phyloP scores from a whole-genome alignment of 345 rosid genomes.

The Pistacia integerrima region DNA sequence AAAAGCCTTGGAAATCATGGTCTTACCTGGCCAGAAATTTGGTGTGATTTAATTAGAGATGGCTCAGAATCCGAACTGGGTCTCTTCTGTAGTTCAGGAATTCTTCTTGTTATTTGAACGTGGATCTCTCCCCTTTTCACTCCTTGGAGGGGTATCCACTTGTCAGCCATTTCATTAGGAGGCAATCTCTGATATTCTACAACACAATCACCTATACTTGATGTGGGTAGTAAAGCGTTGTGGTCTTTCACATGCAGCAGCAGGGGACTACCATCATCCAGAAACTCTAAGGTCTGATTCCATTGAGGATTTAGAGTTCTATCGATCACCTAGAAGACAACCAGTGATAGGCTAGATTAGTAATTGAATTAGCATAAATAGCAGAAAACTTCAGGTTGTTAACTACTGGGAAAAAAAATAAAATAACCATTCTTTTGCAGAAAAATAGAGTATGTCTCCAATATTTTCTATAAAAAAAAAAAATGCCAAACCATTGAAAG shows the following conservation, averaged over 20 bases:
- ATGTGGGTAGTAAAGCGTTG: constrained; percentile 80
- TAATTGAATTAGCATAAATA: background rate
- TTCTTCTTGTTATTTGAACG: constrained; percentile 69
- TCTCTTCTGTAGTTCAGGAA: constrained; percentile 56
- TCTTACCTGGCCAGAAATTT: constrained; percentile 55
- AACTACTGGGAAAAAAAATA: background rate
- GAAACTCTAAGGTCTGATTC: constrained; percentile 92
- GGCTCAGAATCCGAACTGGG: constrained; percentile 54
- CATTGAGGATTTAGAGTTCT: constrained; percentile 81
- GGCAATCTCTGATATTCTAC: constrained; percentile 90
- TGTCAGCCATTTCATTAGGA: constrained; percentile 75
- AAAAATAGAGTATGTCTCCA: background rate
- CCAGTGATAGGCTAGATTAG: constrained; percentile 2
- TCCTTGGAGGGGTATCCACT: constrained; percentile 99
- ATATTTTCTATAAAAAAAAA: too few relatives aligned
- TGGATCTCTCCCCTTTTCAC: constrained; percentile 89
- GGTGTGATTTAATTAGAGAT: constrained; percentile 59
- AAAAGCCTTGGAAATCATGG: background rate
- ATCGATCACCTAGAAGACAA: constrained; percentile 59
- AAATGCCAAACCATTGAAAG: too few relatives aligned
- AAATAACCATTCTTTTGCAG: background rate
- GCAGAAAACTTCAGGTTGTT: background rate
- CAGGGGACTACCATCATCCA: constrained; percentile 75
- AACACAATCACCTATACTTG: constrained; percentile 76
- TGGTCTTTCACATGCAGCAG: constrained; percentile 87